A percentile compares a stretch with the other conserved stretches of the same genome.
phyloP scores from a whole-genome alignment of 192 early-diverging fungal species.

The Coemansia asiatica region DNA sequence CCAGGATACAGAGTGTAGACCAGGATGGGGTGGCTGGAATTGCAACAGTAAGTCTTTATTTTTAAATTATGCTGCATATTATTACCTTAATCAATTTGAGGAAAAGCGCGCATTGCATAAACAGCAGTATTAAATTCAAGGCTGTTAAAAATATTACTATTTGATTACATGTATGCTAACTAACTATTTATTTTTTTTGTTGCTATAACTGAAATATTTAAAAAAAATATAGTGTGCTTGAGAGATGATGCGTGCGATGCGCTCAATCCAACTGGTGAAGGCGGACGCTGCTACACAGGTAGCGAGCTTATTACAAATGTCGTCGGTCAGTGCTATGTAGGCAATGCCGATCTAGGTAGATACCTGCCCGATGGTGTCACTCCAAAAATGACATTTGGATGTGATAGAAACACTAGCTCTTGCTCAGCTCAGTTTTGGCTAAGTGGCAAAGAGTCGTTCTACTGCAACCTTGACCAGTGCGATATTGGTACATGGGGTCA shows the following conservation, averaged over 20 bases:
- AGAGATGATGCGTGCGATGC: slow-evolving; percentile 66
- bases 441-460: slow-evolving; percentile 85
- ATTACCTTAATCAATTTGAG: neutral
- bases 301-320: slow-evolving; percentile 68
- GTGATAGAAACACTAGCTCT: slow-evolving; percentile 57
- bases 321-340: slow-evolving; percentile 73
- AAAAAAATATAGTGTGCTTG: slow-evolving; percentile 58
- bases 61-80: neutral
- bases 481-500: slow-evolving; percentile 54
- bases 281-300: slow-evolving; percentile 76
- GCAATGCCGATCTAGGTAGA: slow-evolving; percentile 59
- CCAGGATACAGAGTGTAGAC: slow-evolving; percentile 70
- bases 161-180: neutral
- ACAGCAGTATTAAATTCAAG: neutral
- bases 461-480: slow-evolving; percentile 80
- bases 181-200: too few species aligned
- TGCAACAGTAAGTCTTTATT: slow-evolving; percentile 68
- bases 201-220: too few species aligned
- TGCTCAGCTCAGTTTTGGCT: slow-evolving; percentile 89
- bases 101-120: neutral
- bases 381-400: slow-evolving; percentile 78
- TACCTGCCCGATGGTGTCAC: slow-evolving; percentile 60
- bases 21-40: slow-evolving; percentile 92
- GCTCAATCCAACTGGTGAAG: slow-evolving; percentile 65
- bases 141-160: neutral